Conservation (phyloP, 129 eudicot genomes). For the Calendula officinalis region DNA sequence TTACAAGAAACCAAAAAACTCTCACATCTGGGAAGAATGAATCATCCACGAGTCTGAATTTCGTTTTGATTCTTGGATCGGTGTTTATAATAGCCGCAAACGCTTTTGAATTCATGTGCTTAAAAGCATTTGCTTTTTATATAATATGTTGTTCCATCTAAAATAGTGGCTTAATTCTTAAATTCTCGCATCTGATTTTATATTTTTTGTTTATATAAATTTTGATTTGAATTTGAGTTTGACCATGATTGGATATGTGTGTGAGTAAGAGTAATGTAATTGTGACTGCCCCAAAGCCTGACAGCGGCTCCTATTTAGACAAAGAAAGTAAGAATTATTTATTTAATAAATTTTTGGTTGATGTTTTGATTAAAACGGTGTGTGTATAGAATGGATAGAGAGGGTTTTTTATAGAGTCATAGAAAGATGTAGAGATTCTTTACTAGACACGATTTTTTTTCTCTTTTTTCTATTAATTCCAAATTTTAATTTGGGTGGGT, state of each 20-base stretch:
- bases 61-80: no score
- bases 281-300: slow-evolving; percentile 22
- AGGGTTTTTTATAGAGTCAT: slow-evolving; percentile 13
- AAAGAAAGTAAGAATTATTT: slow-evolving; percentile 19
- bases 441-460: slow-evolving; percentile 25
- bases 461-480: slow-evolving; percentile 27
- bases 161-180: not conserved
- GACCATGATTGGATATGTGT: not conserved
- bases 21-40: no score
- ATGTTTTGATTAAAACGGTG: slow-evolving; percentile 32
- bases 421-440: slow-evolving; percentile 34
- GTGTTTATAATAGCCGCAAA: no score
- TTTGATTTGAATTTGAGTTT: not conserved
- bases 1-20: not conserved
- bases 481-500: slow-evolving; percentile 43
- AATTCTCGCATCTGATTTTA: not conserved
- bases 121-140: no score
- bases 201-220: not conserved
- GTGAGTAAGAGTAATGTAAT: slow-evolving; percentile 10
- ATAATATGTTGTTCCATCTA: not conserved
- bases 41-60: no score
- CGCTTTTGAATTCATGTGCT: no score
- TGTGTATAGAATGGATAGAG: slow-evolving; percentile 11
- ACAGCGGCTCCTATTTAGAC: slow-evolving; percentile 24
- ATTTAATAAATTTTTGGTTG: not conserved